A percentile compares a stretch with the other conserved stretches of the same genome.
Conservation (phyloP, 441 rosid species). For the Geranium incanum region DNA sequence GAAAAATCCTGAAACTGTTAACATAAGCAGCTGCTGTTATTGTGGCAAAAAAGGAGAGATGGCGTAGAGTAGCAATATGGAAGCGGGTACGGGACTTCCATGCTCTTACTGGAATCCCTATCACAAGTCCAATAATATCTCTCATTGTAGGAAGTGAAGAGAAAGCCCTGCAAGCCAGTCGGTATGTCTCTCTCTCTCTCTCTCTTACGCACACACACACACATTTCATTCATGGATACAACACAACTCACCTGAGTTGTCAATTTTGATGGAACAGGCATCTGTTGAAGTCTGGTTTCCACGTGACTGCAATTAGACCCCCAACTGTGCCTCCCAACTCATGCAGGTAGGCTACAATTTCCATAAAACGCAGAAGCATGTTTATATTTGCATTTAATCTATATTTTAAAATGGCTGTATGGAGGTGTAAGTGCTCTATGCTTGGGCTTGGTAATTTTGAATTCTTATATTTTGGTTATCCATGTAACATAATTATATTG, state of each 20-base stretch:
- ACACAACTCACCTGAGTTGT: slow-evolving; percentile 17
- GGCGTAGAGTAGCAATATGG: slow-evolving; percentile 86
- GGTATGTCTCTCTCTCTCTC: slow-evolving; percentile 33
- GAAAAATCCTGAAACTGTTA: slow-evolving; percentile 13
- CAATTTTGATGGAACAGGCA: slow-evolving; percentile 37
- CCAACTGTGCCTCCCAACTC: slow-evolving; percentile 95
- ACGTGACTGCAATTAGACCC: slow-evolving; percentile 84
- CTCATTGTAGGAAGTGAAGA: slow-evolving; percentile 81
- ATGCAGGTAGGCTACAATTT: slow-evolving; percentile 55
- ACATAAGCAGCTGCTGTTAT: slow-evolving; percentile 60
- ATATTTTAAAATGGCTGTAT: background rate
- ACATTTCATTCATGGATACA: background rate
- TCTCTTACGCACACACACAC: slow-evolving; percentile 5
- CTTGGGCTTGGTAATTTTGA: background rate
- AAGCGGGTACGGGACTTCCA: slow-evolving; percentile 62
- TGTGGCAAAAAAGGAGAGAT: slow-evolving; percentile 71
- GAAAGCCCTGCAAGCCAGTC: slow-evolving; percentile 74
- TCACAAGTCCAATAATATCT: slow-evolving; percentile 71
- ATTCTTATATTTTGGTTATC: background rate
- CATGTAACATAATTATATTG: background rate
- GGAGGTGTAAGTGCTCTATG: background rate
- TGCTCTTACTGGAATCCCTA: slow-evolving; percentile 58
- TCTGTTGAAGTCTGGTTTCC: slow-evolving; percentile 72
- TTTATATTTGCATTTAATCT: background rate
- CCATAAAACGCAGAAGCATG: background rate